Conservation (phyloP, 1,284 basidiomycete genomes). For the Sphagnurus paluster region DNA sequence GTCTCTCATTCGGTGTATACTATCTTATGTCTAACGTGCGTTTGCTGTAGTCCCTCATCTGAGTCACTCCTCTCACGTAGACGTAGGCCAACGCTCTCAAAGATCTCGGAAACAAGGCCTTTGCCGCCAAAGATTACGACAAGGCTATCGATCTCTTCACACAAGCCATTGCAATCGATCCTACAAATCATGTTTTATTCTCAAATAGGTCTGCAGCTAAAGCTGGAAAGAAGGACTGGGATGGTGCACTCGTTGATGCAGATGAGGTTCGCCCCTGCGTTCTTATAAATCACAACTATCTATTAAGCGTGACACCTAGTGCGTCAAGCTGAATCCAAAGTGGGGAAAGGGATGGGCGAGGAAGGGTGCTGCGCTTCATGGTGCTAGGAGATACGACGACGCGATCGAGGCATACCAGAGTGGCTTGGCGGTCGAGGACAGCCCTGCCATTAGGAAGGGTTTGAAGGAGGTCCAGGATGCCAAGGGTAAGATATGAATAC, state of each 20-base stretch:
- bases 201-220: conserved; percentile 93
- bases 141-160: conserved; percentile 87
- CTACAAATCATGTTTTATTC: conserved; percentile 85
- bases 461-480: conserved; percentile 85
- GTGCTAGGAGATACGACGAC: conserved; percentile 76
- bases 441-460: conserved; percentile 82
- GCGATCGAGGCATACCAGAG: conserved; percentile 82
- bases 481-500: conserved; percentile 47
- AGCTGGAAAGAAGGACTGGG: conserved; percentile 80
- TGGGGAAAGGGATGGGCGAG: conserved; percentile 94
- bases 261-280: conserved; percentile 66
- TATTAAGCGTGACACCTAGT: conserved; percentile 39
- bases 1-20: not conserved
- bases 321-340: conserved; percentile 75
- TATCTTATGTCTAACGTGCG: conserved; percentile 19
- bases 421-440: conserved; percentile 83
- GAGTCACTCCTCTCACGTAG: not conserved
- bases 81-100: conserved; percentile 68
- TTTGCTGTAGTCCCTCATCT: not conserved
- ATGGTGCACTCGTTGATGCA: conserved; percentile 83
- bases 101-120: conserved; percentile 95
- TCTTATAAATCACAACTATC: conserved; percentile 16
- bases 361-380: conserved; percentile 95
- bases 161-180: conserved; percentile 84
- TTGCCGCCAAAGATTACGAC: conserved; percentile 91